These are phyloP conservation scores for Pisolithus thermaeus DNA, from an alignment of 1,284 basidiomycete species.

Conservation along the genomic window DNA sequence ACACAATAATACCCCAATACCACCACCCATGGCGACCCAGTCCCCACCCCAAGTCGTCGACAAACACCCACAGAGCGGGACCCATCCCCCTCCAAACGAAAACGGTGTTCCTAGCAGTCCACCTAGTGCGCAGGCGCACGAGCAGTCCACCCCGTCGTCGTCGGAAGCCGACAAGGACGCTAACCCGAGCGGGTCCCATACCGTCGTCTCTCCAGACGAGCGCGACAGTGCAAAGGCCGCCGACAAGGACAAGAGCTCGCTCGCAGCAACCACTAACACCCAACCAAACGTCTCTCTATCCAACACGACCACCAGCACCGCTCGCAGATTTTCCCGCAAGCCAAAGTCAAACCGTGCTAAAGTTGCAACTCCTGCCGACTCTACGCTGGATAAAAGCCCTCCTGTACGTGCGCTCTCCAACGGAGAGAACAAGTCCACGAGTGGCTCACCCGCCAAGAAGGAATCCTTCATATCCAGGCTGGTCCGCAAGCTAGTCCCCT, in stretches of 20 bases:
- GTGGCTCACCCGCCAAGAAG: slow-evolving; percentile 33
- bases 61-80: slow-evolving; percentile 1
- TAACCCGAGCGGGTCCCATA: slow-evolving; percentile 27
- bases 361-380: slow-evolving; percentile 9
- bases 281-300: slow-evolving; percentile 26
- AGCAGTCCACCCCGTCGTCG: slow-evolving; percentile 28
- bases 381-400: slow-evolving; percentile 23
- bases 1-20: not conserved
- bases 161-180: slow-evolving; percentile 30
- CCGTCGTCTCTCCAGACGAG: slow-evolving; percentile 28
- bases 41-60: too few species aligned
- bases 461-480: slow-evolving; percentile 42
- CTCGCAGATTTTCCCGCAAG: slow-evolving; percentile 30
- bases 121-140: slow-evolving; percentile 29
- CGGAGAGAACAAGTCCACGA: slow-evolving; percentile 31
- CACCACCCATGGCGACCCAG: too few species aligned
- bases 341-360: slow-evolving; percentile 18
- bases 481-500: slow-evolving; percentile 45
- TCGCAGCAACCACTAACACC: slow-evolving; percentile 33
- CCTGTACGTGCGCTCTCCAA: slow-evolving; percentile 30
- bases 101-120: slow-evolving; percentile 16
- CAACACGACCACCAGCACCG: slow-evolving; percentile 18
- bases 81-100: slow-evolving; percentile 23
- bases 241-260: slow-evolving; percentile 41
- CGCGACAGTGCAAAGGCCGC: slow-evolving; percentile 27